Base-by-base conservation (phyloP, 306 rosid genomes). In the Corylus heterophylla region DNA sequence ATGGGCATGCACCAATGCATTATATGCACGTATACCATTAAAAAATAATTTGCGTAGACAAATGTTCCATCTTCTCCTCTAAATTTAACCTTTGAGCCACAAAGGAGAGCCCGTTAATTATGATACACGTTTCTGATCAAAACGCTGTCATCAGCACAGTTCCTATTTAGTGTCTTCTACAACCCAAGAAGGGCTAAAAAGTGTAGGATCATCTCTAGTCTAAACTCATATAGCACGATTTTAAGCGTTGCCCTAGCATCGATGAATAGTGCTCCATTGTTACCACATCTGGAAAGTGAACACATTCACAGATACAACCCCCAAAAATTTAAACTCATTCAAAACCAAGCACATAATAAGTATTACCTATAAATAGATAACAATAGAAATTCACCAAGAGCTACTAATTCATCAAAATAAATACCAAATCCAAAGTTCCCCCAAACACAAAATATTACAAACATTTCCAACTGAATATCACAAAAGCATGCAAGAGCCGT, bases 401-500 rank as follows among this genome's bases (percentile, higher is more conserved):
- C 22, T 17, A 54, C 6, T 25, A 8, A 56, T 18, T 56, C 27
- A n/a, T 8, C 63, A 20, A 20, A 8, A 59, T 27, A 29, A 39
- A 67, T 67, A 18, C 49, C 48, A 67, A 64, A 67, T 39, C 59
- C 13, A 20, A 44, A 20, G 7, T 71, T 27, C 50, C 13, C 71
- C 51, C 51, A n/a, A 42, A 67, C 22, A 18, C 17, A 16, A 39
- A 18, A 42, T n/a, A 37, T 10, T 39, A 67, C 72, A 42, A 67
- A 20, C 16, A 67, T n/a, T 67, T 67, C 72, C 29, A 3, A 18
- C 50, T 42, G 42, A 9, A 67, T 64, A 63, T 18, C 64, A 66
- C 12, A 63, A 44, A 5, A 66, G 44, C 29, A 14, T n/a, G 80
- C 80, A 37, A 51, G 35, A 52, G 20, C 80, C 54, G 39, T 4